phyloP scores from a whole-genome alignment of 2,329 filamentous ascomycete species.

The Paecilomyces formosus region DNA sequence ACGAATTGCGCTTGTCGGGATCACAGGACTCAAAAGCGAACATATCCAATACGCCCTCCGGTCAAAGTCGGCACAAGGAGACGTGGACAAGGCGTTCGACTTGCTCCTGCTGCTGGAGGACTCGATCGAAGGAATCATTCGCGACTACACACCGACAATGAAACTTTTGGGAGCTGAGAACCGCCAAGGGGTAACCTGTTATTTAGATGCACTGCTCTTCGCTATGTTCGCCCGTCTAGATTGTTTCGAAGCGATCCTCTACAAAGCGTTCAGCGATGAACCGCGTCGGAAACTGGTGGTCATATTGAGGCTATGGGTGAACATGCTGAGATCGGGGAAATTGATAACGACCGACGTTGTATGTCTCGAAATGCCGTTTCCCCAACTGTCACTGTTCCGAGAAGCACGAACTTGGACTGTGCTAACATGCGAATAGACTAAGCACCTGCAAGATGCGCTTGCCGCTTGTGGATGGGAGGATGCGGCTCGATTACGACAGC shows the following conservation, averaged over 20 bases:
- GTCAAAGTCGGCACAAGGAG: conserved; percentile 58
- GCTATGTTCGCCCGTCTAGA: conserved; percentile 90
- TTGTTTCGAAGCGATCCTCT: conserved; percentile 88
- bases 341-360: conserved; percentile 81
- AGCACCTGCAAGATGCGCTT: conserved; percentile 72
- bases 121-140: conserved; percentile 70
- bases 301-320: conserved; percentile 82
- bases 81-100: conserved; percentile 67
- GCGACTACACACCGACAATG: conserved; percentile 63
- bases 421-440: conserved; percentile 50
- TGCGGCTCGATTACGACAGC: conserved; percentile 68
- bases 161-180: conserved; percentile 82
- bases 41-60: conserved; percentile 58
- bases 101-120: conserved; percentile 72
- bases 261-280: conserved; percentile 68
- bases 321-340: conserved; percentile 76
- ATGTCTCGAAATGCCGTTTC: conserved; percentile 11
- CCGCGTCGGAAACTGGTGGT: conserved; percentile 66
- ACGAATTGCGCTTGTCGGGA: conserved; percentile 46
- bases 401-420: neutral
- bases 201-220: conserved; percentile 82
- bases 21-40: conserved; percentile 49
- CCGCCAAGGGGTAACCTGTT: conserved; percentile 81
- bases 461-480: conserved; percentile 85
- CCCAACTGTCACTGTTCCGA: neutral